phyloP scores from a whole-genome alignment of 176 grass and related monocot species.

The Lolium multiflorum region DNA sequence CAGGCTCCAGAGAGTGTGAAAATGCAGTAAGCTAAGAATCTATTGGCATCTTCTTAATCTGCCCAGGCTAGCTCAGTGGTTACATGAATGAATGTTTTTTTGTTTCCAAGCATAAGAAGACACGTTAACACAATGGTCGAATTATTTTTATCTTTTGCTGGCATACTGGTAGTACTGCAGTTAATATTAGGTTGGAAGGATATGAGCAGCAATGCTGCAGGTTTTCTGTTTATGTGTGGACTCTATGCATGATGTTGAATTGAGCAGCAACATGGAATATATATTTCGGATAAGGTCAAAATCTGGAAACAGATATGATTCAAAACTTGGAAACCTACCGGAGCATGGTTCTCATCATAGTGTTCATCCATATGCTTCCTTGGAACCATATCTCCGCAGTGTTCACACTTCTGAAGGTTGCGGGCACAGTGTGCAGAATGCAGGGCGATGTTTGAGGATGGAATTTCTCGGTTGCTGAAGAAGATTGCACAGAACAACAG shows the following conservation, averaged over 20 bases:
- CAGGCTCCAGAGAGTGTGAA: background rate
- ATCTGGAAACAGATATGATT: constrained; percentile 18
- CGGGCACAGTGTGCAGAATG: constrained; percentile 70
- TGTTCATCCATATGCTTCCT: constrained; percentile 69
- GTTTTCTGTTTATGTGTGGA: background rate
- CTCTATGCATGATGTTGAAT: background rate
- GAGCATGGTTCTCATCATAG: constrained; percentile 68
- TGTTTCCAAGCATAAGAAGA: constrained; percentile 20
- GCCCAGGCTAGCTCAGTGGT: background rate
- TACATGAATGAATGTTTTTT: constrained; percentile 5
- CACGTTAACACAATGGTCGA: background rate
- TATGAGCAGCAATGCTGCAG: background rate
- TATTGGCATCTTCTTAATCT: constrained; percentile 18
- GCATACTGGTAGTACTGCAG: background rate
- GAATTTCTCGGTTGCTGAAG: constrained; percentile 58
- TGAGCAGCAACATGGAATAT: background rate
- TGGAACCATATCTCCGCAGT: constrained; percentile 72
- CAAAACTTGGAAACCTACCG: constrained; percentile 40
- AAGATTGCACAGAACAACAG: constrained; percentile 2
- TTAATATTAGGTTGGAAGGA: background rate
- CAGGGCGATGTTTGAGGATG: constrained; percentile 59
- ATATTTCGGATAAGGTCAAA: constrained; percentile 19
- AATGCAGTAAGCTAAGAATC: constrained; percentile 3
- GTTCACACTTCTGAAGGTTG: constrained; percentile 70
- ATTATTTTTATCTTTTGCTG: background rate